These are phyloP conservation scores for Lentinula boryana DNA, from an alignment of 768 basidiomycete species.

Conservation along the genomic window DNA sequence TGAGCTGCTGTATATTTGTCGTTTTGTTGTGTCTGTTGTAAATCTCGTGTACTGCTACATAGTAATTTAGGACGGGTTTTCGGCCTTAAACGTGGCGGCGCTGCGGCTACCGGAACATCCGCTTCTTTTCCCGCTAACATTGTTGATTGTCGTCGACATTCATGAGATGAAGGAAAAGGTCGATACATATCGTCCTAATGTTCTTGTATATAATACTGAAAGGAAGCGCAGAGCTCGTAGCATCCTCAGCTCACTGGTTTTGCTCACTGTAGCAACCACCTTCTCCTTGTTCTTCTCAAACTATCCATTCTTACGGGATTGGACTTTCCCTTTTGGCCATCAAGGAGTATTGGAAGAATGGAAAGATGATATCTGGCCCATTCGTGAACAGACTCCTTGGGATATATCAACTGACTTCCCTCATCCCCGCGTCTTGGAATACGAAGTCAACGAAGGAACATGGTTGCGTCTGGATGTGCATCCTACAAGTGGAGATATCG, in stretches of 20 bases:
- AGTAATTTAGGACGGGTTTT: neutral
- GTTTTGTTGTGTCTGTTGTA: neutral
- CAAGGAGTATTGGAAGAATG: neutral
- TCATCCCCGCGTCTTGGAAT: constrained; percentile 55
- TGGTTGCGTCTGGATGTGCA: constrained; percentile 74
- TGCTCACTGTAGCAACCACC: neutral
- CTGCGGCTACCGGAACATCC: neutral
- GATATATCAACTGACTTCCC: constrained; percentile 59
- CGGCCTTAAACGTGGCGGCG: too few relatives aligned
- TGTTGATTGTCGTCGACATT: too few relatives aligned
- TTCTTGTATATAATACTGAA: neutral
- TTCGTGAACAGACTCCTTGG: constrained; percentile 6
- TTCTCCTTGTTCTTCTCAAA: neutral
- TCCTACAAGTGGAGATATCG: constrained; percentile 59
- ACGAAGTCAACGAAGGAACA: constrained; percentile 68
- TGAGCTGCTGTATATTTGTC: neutral
- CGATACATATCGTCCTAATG: neutral
- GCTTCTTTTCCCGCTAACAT: neutral
- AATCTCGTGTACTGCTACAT: neutral
- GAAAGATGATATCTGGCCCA: constrained; percentile 6
- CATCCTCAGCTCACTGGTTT: neutral
- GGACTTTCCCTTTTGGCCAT: neutral
- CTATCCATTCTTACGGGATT: neutral
- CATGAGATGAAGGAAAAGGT: constrained; percentile 2
- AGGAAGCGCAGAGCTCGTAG: neutral